These are phyloP conservation scores for Saccharomyces pastorianus DNA, from an alignment of 1,139 yeast species.

Conservation along the genomic window DNA sequence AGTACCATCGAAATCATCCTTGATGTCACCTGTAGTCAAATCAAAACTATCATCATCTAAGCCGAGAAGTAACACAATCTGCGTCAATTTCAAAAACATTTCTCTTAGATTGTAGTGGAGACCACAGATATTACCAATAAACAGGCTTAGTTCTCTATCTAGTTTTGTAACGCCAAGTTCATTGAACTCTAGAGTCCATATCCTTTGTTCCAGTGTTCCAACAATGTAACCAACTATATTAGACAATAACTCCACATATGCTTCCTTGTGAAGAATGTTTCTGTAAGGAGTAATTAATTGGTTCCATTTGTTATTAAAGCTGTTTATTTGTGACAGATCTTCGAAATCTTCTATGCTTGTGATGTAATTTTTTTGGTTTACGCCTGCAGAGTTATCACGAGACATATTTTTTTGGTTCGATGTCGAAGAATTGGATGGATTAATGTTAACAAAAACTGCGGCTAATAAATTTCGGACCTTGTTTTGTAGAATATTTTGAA, in stretches of 20 bases:
- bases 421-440: background rate
- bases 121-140: constrained; percentile 59
- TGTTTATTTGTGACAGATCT: constrained; percentile 33
- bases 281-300: constrained; percentile 56
- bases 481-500: constrained; percentile 21
- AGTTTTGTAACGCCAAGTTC: constrained; percentile 78
- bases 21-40: constrained; percentile 31
- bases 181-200: constrained; percentile 62
- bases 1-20: constrained; percentile 37
- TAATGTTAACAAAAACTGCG: constrained; percentile 17
- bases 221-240: constrained; percentile 42
- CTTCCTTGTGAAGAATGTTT: constrained; percentile 45
- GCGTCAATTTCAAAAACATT: constrained; percentile 72
- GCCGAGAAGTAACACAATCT: constrained; percentile 71
- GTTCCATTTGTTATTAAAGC: constrained; percentile 59
- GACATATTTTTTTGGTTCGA: background rate
- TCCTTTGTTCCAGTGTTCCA: constrained; percentile 56
- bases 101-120: constrained; percentile 66
- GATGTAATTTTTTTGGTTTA: constrained; percentile 20
- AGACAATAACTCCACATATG: constrained; percentile 44
- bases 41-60: constrained; percentile 73
- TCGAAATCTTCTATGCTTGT: constrained; percentile 32
- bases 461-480: constrained; percentile 18
- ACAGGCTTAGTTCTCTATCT: constrained; percentile 71
- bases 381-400: background rate